A percentile compares a stretch with the other conserved stretches of the same genome.
phyloP scores from a whole-genome alignment of 257 asterid genomes.

The Lycium ferocissimum region DNA sequence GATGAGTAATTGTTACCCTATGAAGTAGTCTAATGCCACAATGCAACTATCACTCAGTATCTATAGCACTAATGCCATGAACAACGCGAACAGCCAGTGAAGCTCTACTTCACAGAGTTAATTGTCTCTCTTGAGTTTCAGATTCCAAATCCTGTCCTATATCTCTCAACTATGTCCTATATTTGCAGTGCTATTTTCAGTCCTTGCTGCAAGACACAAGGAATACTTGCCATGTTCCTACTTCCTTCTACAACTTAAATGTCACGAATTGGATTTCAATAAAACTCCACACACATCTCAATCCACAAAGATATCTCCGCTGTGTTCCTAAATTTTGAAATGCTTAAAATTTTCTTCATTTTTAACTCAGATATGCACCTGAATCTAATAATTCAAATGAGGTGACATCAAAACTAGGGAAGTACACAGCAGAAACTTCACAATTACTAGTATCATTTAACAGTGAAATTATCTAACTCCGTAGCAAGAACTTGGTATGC shows the following conservation, averaged over 20 bases:
- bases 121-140: neutral
- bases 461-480: neutral
- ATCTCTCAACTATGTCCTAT: neutral
- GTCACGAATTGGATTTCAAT: neutral
- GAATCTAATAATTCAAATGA: neutral
- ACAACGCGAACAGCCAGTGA: neutral
- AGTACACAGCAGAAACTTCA: neutral
- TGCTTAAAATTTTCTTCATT: neutral
- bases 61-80: neutral
- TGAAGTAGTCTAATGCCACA: neutral
- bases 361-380: constrained; percentile 19
- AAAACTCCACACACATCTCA: neutral
- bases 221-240: neutral
- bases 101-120: neutral
- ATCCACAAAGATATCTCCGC: neutral
- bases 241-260: neutral
- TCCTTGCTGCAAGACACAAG: neutral
- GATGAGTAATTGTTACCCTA: neutral
- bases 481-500: neutral
- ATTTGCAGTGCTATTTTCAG: neutral
- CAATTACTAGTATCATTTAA: neutral
- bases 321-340: neutral
- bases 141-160: neutral
- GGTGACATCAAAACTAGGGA: neutral
- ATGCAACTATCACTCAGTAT: neutral